phyloP scores from a whole-genome alignment of 2,329 filamentous ascomycete species.

The Pseudocercospora fijiensis region DNA sequence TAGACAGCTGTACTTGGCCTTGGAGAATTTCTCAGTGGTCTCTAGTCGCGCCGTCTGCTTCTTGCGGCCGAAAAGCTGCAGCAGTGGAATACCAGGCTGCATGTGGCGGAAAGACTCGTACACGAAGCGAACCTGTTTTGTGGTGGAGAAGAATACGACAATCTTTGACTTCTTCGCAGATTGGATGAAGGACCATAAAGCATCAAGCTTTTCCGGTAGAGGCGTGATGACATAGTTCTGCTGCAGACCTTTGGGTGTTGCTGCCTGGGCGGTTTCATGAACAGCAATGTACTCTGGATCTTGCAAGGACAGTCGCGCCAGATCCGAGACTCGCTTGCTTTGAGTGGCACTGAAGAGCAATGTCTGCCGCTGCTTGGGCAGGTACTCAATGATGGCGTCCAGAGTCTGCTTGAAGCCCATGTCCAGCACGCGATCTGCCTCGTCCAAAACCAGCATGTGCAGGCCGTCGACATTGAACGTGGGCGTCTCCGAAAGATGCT shows the following conservation, averaged over 20 bases:
- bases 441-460: conserved; percentile 89
- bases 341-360: conserved; percentile 88
- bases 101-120: conserved; percentile 91
- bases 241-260: conserved; percentile 79
- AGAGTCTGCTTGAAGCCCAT: conserved; percentile 92
- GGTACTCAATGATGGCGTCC: conserved; percentile 88
- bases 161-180: conserved; percentile 91
- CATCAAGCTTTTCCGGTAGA: conserved; percentile 84
- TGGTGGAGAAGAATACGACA: conserved; percentile 89
- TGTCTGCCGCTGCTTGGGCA: conserved; percentile 83
- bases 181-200: conserved; percentile 87
- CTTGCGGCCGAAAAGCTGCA: conserved; percentile 91
- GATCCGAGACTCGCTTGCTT: conserved; percentile 87
- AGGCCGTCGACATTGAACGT: conserved; percentile 86
- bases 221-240: conserved; percentile 90
- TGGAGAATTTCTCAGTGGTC: conserved; percentile 79
- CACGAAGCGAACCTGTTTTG: conserved; percentile 93
- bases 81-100: conserved; percentile 77
- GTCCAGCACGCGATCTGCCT: conserved; percentile 94
- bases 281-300: conserved; percentile 95
- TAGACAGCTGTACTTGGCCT: conserved; percentile 78
- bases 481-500: conserved; percentile 92
- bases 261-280: conserved; percentile 74
- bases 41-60: conserved; percentile 87
- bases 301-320: conserved; percentile 81